Evolutionary conservation across 176 grass and related monocot genomes (phyloP), one percentile per base, ranked within the genome.

Genomic region (Guadua angustifolia): DNA sequence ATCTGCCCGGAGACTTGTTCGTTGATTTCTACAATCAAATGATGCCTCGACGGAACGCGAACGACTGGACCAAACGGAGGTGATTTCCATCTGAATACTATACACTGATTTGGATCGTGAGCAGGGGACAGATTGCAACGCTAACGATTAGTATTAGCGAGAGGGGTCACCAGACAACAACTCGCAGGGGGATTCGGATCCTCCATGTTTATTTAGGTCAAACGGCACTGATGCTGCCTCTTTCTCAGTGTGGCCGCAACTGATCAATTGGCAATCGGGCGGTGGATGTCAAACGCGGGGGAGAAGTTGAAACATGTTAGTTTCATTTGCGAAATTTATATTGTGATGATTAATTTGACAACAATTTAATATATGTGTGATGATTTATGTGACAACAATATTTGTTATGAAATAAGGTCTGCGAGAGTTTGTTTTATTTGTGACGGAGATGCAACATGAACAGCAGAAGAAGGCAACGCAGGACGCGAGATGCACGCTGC

Each of bases 31-130:
- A 66, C 45, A 21, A 15, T 43, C 4, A 9, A 65, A 35, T 35
- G 44, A 42, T 45, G n/a, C 75, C 43, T 32, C 16, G 55, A 44
- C 5, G 21, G 82, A 13, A 71, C 6, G 71, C 24, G 52, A 74
- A 51, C 75, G 60, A 75, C 56, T 80, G 75, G 61, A 68, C 42
- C 71, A 21, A 82, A 77, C 21, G 39, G 70, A 32, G 49, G 21
- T 4, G 46, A 64, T 69, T 47, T 68, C n/a, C 55, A n/a, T 19
- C 18, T 0, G 3, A 6, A 45, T 64, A 47, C 18, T 78, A 77
- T 32, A 4, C 13, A 26, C 55, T 45, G 71, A 47, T 77, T 86
- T 74, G 57, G 78, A 73, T 73, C 29, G 57, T 35, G 53, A 4
- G 40, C 24, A 77, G 65, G 43, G 43, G 24, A 78, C 79, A 82